Evolutionary conservation across 2,329 filamentous ascomycete species (phyloP).

Genomic region (Aspergillus carbonarius): DNA sequence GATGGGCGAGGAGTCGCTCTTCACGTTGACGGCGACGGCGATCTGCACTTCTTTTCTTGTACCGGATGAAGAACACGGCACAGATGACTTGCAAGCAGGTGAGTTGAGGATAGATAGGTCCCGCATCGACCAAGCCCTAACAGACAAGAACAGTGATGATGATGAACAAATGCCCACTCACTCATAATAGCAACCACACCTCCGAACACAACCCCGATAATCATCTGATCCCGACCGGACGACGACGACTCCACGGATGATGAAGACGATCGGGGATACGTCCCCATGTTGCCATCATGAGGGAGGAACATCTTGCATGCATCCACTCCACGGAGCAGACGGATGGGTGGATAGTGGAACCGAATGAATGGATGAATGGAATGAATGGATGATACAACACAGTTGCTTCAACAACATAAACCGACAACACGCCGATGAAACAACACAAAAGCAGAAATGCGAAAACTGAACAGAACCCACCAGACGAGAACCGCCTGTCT

Average conservation of each 20-base stretch:
- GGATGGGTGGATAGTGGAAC: background rate
- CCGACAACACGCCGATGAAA: background rate
- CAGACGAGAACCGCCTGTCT: background rate
- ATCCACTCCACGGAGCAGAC: background rate
- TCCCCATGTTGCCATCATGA: background rate
- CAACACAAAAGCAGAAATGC: background rate
- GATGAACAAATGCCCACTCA: constrained; percentile 15
- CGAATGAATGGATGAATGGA: background rate
- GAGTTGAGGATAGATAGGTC: background rate
- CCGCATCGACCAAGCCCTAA: background rate
- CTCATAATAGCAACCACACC: constrained; percentile 25
- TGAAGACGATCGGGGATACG: background rate
- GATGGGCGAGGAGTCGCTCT: constrained; percentile 16
- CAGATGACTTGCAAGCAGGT: constrained; percentile 21
- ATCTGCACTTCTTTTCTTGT: constrained; percentile 26
- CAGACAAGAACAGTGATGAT: background rate
- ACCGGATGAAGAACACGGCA: constrained; percentile 24
- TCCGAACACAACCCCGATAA: constrained; percentile 32
- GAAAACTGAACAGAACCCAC: background rate
- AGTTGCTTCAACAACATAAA: background rate
- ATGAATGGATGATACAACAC: background rate
- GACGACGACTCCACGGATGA: background rate
- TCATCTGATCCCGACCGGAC: constrained; percentile 17
- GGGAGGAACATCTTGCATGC: background rate
- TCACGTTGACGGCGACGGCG: constrained; percentile 18